Conservation (phyloP, 179 eudicot species). For the Pouteria campechiana region DNA sequence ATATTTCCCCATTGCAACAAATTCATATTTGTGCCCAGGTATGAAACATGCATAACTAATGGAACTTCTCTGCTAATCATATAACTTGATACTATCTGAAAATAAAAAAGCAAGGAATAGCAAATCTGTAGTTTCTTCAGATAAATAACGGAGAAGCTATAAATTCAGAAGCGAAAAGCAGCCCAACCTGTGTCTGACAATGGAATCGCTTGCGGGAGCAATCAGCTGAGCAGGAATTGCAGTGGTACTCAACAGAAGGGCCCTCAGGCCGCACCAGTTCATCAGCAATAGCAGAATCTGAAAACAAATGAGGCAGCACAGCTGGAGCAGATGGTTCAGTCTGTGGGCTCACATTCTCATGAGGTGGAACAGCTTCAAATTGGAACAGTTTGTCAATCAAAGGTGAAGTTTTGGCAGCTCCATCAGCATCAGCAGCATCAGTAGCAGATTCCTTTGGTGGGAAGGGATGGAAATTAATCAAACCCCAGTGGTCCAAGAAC, state of each 20-base stretch:
- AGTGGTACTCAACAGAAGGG: conserved; percentile 90
- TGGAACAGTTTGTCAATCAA: conserved; percentile 54
- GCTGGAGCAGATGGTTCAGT: conserved; percentile 30
- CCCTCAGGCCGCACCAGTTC: conserved; percentile 77
- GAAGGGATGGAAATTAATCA: conserved; percentile 89
- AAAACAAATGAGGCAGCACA: conserved; percentile 49
- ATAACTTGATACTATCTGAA: too few relatives aligned
- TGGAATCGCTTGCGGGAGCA: conserved; percentile 97
- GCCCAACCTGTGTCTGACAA: conserved; percentile 87
- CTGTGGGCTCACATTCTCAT: conserved; percentile 26
- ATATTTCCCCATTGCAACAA: too few relatives aligned
- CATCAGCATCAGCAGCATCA: conserved; percentile 26
- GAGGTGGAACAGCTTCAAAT: conserved; percentile 53
- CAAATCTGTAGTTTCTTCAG: too few relatives aligned
- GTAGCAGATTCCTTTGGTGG: conserved; percentile 28
- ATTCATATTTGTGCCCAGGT: too few relatives aligned
- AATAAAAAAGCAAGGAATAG: too few relatives aligned
- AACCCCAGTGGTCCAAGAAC: conserved; percentile 95
- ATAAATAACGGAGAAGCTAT: too few relatives aligned
- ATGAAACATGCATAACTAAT: too few relatives aligned
- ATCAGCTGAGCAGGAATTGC: conserved; percentile 96
- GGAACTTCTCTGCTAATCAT: too few relatives aligned
- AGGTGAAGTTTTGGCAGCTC: conserved; percentile 28
- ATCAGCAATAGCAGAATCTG: conserved; percentile 70
- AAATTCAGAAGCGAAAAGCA: conserved; percentile 5